These are phyloP conservation scores for Coemansia sp. DNA, from an alignment of 192 early-diverging fungal species.

Conservation along the genomic window DNA sequence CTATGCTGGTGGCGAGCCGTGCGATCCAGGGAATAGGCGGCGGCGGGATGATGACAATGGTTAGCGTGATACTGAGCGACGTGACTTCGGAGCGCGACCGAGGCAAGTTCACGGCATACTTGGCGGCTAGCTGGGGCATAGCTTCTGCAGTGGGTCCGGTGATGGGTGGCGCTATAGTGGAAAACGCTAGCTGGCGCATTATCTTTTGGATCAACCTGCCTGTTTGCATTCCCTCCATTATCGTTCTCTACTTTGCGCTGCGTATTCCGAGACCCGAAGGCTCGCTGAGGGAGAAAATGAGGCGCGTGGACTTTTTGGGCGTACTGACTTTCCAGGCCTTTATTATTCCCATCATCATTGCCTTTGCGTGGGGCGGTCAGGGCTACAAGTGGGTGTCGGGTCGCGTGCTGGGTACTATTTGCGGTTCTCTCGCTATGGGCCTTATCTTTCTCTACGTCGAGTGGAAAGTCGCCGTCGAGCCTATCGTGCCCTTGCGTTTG, in stretches of 20 bases:
- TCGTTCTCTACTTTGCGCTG: constrained; percentile 48
- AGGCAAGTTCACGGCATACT: constrained; percentile 59
- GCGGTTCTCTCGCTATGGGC: constrained; percentile 27
- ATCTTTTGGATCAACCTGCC: constrained; percentile 66
- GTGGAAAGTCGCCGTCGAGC: constrained; percentile 63
- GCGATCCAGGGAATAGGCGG: constrained; percentile 69
- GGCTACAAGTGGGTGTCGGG: constrained; percentile 70
- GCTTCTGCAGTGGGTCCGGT: constrained; percentile 62
- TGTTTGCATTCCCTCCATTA: constrained; percentile 46
- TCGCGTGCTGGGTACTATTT: constrained; percentile 60
- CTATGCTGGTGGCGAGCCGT: constrained; percentile 66
- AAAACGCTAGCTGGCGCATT: constrained; percentile 52
- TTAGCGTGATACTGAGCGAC: constrained; percentile 67
- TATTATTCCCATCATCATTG: constrained; percentile 66
- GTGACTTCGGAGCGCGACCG: constrained; percentile 61
- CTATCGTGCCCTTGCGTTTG: constrained; percentile 55
- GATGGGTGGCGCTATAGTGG: constrained; percentile 60
- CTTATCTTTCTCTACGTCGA: constrained; percentile 57
- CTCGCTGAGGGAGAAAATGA: constrained; percentile 52
- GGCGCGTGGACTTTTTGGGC: constrained; percentile 68
- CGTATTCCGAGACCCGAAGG: constrained; percentile 40
- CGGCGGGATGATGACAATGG: constrained; percentile 64
- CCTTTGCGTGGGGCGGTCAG: constrained; percentile 76
- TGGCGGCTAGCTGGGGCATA: constrained; percentile 58
- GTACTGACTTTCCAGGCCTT: constrained; percentile 55